Base-by-base conservation (phyloP, 148 eudicot species). In the Rhododendron ovatum region DNA sequence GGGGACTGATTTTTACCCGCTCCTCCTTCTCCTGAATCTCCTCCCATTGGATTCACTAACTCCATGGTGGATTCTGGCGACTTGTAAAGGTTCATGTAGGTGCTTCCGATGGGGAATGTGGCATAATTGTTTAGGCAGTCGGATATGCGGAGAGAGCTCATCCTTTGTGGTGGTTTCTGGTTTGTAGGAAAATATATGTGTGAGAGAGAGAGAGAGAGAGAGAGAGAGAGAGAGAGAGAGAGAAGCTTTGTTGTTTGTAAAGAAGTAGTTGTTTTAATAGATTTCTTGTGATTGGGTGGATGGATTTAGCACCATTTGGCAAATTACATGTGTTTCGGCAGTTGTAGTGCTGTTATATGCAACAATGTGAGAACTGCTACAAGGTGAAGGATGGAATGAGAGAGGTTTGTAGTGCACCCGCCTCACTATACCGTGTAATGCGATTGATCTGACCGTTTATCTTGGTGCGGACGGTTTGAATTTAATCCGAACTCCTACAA, bases 131-230 rank as follows among this genome's bases (percentile, higher is more conserved):
- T 67, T 67, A 87, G 88, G 51, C 91, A 90, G 87, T 86, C 90
- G 80, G 94, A 88, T 86, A 91, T 90, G 92, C 93, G 90, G 63
- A 89, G 76, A 45, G 94, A 90, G 84, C 90, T 86, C 95, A 93
- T 95, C 22, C 37, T 61, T 37, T 14, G 12, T 63, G 5, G 10
- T 76, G 79, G 79, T 76, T 39, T 76, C 41, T 2, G 79, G 48
- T 37, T 39, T 47, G 59, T 45, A 51, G 26, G 13, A 41, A 41
- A 41, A 41, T 41, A 41, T 41, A 41, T 41, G 7, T 5, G 0
- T 0, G 2, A 35, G 8, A 35, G 45, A 35, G 20, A 2, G 43
- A 5, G 43, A 39, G 43, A 39, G 43, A 39, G 43, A 5, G 24
- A 37, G 50, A 45, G 53, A 24, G 81, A 24, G 79, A 39, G 79